Evolutionary conservation across 2,329 filamentous ascomycete species (phyloP), one percentile per base, ranked within the genome.

Genomic region (Diplodia mutila): DNA sequence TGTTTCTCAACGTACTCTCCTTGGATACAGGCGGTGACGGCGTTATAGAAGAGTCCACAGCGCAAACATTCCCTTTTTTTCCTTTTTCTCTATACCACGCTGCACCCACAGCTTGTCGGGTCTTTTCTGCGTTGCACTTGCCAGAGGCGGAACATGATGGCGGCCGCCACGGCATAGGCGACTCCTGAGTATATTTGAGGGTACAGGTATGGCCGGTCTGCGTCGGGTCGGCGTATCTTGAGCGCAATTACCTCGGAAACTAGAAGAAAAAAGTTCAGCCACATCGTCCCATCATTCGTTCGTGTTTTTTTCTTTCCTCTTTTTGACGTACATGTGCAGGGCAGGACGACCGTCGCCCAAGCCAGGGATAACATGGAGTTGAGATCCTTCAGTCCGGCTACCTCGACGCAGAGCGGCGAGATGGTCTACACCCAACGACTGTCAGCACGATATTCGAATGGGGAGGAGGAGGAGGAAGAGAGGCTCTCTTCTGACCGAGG

Each of bases 221-320:
- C 67, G 29, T 68, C 68, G 2, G 75, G 70, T 5, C 75, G 73
- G 25, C 79, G 72, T 3, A 82, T 70, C 55, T 81, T 76, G n/a
- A 82, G 72, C 14, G 78, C 81, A 52, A 83, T 80, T 7, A 78
- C 78, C 68, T 82, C 79, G 3, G 79, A 73, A 57, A 78, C 75
- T 75, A 25, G 16, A 29, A 23, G 18, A 21, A 46, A 46, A 12
- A 4, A 2, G 9, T 53, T 68, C 51, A 69, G 57, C 34, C 16
- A n/a, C 29, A 25, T 46, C 42, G n/a, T n/a, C n/a, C n/a, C n/a
- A 11, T n/a, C 16, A 7, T 9, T 3, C n/a, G 8, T 46, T 46
- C n/a, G 29, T 12, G 7, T 42, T 16, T 16, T n/a, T 7, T 25
- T 7, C 18, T 5, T 5, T 21, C 12, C 6, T 52, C 27, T 7